Base-by-base conservation (phyloP, 2,329 filamentous ascomycete genomes). In the Mollisia scopiformis region DNA sequence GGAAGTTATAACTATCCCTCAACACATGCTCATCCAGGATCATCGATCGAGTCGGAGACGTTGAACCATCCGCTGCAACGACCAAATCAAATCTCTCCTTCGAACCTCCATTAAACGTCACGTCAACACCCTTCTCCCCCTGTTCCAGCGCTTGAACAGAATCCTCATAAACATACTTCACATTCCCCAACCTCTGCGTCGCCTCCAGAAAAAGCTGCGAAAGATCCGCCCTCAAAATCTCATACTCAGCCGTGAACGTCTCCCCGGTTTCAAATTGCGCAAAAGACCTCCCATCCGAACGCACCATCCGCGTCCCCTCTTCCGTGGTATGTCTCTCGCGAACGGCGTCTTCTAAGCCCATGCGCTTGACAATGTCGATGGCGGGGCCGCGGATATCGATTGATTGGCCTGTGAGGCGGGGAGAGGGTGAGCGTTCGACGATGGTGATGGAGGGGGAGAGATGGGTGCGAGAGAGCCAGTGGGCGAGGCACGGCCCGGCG, bases 1-100 rank as follows among this genome's bases (percentile, higher is more conserved):
- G 39, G 0, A 60, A 49, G 23, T 66, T 47, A 59, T 71, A 63
- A 23, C 57, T 27, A 37, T 71, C 69, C n/a, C n/a, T n/a, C n/a
- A n/a, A n/a, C n/a, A n/a, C n/a, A n/a, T n/a, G n/a, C 6, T 58
- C 52, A 39, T 51, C 66, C 0, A 80, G 65, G 63, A 81, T 77
- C 52, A 76, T 74, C 50, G 69, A 76, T 10, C 83, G 76, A 1
- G 78, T 79, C 14, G 74, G 77, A 0, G 83, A 86, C 4, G 78
- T 73, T 49, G 80, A 76, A 0, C 84, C 84, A 61, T 87, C 84
- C 4, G 84, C 83, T 10, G 79, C 83, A 41, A 86, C 78, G 0
- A 86, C 59, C 0, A 87, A 69, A 66, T 86, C 83, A 54, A 77
- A 80, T 3, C 33, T 13, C 16, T 62, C 54, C 21, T 41, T 58